Base-by-base conservation (phyloP, 805 yeast species). In the Nakazawaea ernobii region DNA sequence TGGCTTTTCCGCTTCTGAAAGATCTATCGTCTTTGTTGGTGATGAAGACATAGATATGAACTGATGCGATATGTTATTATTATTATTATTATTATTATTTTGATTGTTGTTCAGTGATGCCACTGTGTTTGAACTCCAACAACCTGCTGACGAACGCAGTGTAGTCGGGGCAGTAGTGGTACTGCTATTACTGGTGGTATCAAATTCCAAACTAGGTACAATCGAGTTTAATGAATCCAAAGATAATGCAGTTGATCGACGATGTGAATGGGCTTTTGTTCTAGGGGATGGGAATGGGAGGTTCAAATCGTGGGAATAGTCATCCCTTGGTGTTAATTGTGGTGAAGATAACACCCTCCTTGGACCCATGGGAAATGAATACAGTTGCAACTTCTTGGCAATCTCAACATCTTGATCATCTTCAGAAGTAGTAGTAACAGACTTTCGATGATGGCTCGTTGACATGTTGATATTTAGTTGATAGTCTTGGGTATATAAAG, bases 11-110 rank as follows among this genome's bases (percentile, higher is more conserved):
- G 39, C 24, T 11, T 33, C 40, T 7, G 44, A 27, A 28, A 45
- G 28, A 35, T 45, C 48, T 27, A 45, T 45, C 7, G 36, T 32
- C 32, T 37, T 44, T 35, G 37, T 9, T 32, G 36, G 27, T 14
- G 35, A 8, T 30, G 36, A 15, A 24, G 29, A 4, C n/a, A 4
- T 6, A 30, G 33, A 11, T 30, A n/a, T 30, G 33, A 11, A 30
- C 6, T 30, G 33, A 30, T 35, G 14, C 9, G 37, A 35, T 20
- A 10, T 36, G n/a, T 15, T 36, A 15, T 36, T 17, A 8, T 36
- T 36, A 15, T 36, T 11, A 36, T 6, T 10, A 9, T 36, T 10
- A 36, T 10, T 13, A 17, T 13, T n/a, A n/a, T n/a, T n/a, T n/a
- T n/a, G n/a, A n/a, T n/a, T n/a, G n/a, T n/a, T n/a, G n/a, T n/a